Evolutionary conservation across 2,329 filamentous ascomycete genomes (phyloP).

Genomic region (Aspergillus pseudotamarii): DNA sequence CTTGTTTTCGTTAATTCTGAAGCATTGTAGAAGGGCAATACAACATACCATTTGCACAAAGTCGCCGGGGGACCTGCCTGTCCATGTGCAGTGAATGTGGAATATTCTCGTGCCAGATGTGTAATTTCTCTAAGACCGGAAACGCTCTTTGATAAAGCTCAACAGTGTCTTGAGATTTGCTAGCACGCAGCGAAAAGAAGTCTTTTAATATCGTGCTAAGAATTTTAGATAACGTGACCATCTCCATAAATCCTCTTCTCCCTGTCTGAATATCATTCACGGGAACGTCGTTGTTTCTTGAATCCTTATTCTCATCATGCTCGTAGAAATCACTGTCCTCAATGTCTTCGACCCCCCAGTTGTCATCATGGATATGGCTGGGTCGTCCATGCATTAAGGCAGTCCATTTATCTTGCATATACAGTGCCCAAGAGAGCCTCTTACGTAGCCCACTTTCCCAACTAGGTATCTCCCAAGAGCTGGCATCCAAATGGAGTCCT

Average conservation of each 20-base stretch:
- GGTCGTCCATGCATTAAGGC: slow-evolving; percentile 62
- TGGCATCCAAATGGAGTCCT: background rate
- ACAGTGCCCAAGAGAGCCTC: slow-evolving; percentile 65
- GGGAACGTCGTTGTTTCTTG: no score
- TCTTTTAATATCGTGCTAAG: background rate
- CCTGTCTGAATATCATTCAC: background rate
- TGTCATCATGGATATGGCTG: slow-evolving; percentile 45
- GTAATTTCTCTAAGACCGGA: background rate
- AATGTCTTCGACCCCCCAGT: background rate
- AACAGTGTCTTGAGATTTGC: background rate
- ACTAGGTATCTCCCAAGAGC: slow-evolving; percentile 12
- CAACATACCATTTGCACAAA: background rate
- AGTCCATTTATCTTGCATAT: slow-evolving; percentile 60
- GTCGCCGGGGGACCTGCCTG: background rate
- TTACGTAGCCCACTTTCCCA: slow-evolving; percentile 67
- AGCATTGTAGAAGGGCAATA: no score
- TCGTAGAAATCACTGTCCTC: background rate
- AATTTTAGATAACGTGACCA: background rate
- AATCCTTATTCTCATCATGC: no score
- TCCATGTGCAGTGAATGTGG: background rate
- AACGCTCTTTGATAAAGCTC: background rate
- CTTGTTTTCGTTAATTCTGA: background rate
- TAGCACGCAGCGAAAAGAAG: background rate
- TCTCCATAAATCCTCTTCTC: background rate
- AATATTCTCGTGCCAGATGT: background rate